These are phyloP conservation scores for Isatis tinctoria DNA, from an alignment of 345 rosid genomes.

Conservation along the genomic window DNA sequence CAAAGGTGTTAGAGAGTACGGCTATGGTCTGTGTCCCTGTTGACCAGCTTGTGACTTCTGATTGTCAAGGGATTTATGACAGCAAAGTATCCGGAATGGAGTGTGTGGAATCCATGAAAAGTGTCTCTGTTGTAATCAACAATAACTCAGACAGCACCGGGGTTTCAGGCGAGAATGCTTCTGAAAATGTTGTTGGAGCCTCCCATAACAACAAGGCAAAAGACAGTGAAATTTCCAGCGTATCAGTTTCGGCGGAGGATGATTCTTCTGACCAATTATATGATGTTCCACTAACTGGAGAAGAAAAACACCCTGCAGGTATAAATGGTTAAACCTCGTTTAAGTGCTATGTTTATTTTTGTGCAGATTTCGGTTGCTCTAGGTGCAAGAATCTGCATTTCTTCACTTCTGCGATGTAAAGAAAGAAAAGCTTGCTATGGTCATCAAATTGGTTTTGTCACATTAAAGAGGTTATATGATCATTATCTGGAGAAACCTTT, in stretches of 20 bases:
- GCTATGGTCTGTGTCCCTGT: constrained; percentile 77
- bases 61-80: constrained; percentile 52
- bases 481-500: neutral
- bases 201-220: constrained; percentile 48
- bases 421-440: neutral
- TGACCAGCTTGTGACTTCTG: constrained; percentile 58
- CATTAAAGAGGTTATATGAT: neutral
- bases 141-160: constrained; percentile 72
- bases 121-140: constrained; percentile 39
- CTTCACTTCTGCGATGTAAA: neutral
- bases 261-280: constrained; percentile 52
- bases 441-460: neutral
- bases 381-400: constrained; percentile 10
- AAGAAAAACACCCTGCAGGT: constrained; percentile 68
- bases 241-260: constrained; percentile 46
- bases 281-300: constrained; percentile 81
- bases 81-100: constrained; percentile 50
- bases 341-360: neutral
- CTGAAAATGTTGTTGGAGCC: constrained; percentile 45
- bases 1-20: constrained; percentile 89
- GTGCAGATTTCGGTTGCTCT: constrained; percentile 2
- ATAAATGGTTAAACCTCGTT: constrained; percentile 13
- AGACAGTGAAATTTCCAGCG: constrained; percentile 50
- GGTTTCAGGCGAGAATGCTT: constrained; percentile 56
- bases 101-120: constrained; percentile 56